phyloP scores from a whole-genome alignment of 2,329 filamentous ascomycete species.

The Massarina eburnea region DNA sequence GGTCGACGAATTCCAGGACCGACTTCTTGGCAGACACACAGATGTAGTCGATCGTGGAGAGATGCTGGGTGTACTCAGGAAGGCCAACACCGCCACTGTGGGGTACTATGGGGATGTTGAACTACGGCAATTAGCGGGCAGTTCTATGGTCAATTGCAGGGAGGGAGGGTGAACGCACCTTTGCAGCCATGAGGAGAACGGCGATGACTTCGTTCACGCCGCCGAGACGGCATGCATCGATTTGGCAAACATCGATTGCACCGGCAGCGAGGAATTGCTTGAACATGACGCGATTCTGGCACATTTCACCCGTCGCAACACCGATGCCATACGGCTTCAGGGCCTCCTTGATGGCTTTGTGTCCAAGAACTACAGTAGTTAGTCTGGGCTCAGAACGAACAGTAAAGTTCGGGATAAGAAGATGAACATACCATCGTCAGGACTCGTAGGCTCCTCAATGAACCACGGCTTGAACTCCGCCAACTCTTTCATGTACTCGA shows the following conservation, averaged over 20 bases:
- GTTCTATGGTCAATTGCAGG: neutral
- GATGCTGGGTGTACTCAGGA: constrained; percentile 90
- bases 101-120: constrained; percentile 78
- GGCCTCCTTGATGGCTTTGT: constrained; percentile 81
- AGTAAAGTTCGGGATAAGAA: neutral
- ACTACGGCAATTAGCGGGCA: constrained; percentile 35
- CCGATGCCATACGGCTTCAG: constrained; percentile 74
- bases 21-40: constrained; percentile 79
- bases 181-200: constrained; percentile 83
- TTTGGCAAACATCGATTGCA: constrained; percentile 85
- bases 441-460: constrained; percentile 90
- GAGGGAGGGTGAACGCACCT: constrained; percentile 35
- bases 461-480: constrained; percentile 87
- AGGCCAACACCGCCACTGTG: constrained; percentile 88
- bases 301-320: constrained; percentile 92
- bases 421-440: constrained; percentile 63
- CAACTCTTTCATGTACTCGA: constrained; percentile 81
- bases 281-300: constrained; percentile 91
- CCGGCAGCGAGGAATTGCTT: constrained; percentile 82
- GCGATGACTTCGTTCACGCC: constrained; percentile 91
- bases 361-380: constrained; percentile 66
- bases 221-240: constrained; percentile 86
- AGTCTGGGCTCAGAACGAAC: neutral
- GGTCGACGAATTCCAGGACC: constrained; percentile 88
- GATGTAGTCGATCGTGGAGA: constrained; percentile 91